phyloP scores from a whole-genome alignment of 108 stramenopile species.

The Pelagomonas calceolata region DNA sequence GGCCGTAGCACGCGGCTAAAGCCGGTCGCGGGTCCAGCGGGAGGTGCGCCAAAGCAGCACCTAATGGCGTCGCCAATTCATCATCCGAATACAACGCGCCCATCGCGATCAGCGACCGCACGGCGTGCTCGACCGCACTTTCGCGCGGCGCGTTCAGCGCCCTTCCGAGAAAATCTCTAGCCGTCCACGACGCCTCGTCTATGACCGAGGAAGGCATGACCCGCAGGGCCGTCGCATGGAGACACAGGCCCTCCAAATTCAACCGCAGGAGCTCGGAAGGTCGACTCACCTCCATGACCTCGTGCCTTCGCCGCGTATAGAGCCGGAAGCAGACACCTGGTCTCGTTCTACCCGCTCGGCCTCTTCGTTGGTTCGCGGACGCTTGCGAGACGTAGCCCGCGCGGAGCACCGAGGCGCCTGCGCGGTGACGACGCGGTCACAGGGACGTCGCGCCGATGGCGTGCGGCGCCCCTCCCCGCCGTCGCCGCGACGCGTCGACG shows the following conservation, averaged over 20 bases:
- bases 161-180: constrained; percentile 26
- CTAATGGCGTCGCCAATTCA: constrained; percentile 34
- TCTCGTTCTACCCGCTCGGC: constrained; percentile 62
- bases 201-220: neutral
- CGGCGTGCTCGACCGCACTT: constrained; percentile 5
- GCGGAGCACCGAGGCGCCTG: constrained; percentile 33
- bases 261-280: constrained; percentile 40
- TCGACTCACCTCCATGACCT: constrained; percentile 28
- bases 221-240: constrained; percentile 17
- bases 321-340: constrained; percentile 42
- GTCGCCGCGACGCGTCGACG: too few species aligned
- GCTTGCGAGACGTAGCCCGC: constrained; percentile 51
- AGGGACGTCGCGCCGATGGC: too few species aligned
- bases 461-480: too few species aligned
- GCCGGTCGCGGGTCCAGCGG: constrained; percentile 37
- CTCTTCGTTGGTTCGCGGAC: constrained; percentile 68
- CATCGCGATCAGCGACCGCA: constrained; percentile 9
- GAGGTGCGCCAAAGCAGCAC: constrained; percentile 25
- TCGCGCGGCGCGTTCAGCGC: constrained; percentile 45
- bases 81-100: constrained; percentile 7
- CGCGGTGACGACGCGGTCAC: too few species aligned
- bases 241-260: constrained; percentile 32
- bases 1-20: neutral
- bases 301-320: constrained; percentile 22
- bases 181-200: neutral